Percentiles rank a stretch among this genome's conserved stretches.
Conservation (phyloP, 257 asterid species). For the Jaltomata sinuosa region DNA sequence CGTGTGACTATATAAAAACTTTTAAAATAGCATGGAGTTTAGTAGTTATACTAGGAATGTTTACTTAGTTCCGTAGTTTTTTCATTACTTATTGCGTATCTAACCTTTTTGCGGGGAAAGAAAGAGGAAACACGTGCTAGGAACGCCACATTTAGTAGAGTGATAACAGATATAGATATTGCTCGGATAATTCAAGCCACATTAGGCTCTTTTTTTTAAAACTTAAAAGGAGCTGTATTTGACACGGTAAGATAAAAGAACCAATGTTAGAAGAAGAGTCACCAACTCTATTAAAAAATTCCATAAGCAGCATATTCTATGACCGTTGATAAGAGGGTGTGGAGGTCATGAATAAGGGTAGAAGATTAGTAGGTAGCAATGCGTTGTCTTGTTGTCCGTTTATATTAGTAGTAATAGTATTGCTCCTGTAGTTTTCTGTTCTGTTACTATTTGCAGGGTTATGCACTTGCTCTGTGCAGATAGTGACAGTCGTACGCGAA, state of each 20-base stretch:
- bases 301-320: neutral
- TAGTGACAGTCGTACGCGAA: neutral
- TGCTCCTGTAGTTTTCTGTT: too few relatives aligned
- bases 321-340: too few relatives aligned
- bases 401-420: too few relatives aligned
- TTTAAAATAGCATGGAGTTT: too few relatives aligned
- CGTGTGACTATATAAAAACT: too few relatives aligned
- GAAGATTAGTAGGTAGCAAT: too few relatives aligned
- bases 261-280: neutral
- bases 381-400: too few relatives aligned
- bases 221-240: neutral
- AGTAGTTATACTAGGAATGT: too few relatives aligned
- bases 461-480: neutral
- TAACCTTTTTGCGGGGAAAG: neutral
- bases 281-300: neutral
- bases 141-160: neutral
- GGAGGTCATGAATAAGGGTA: too few relatives aligned
- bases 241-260: neutral
- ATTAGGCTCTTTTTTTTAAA: neutral
- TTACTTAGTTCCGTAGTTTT: too few relatives aligned
- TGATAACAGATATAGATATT: neutral
- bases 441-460: too few relatives aligned
- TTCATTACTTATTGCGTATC: too few relatives aligned
- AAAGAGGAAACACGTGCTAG: neutral
- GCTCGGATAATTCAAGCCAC: neutral